These are phyloP conservation scores for Drosera capensis DNA, from an alignment of 148 eudicot genomes.

Conservation along the genomic window DNA sequence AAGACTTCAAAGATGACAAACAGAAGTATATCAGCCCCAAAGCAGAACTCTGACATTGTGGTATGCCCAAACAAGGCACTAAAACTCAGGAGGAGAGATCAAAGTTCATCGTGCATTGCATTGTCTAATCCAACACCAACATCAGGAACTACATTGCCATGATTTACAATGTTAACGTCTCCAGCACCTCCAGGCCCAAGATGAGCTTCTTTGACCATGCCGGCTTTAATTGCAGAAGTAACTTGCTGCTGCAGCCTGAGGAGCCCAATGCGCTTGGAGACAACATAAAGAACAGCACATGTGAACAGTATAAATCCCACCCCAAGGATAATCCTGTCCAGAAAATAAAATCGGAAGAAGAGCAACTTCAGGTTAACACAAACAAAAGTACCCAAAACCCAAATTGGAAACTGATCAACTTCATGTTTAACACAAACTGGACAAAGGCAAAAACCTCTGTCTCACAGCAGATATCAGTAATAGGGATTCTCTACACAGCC, in stretches of 20 bases:
- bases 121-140: constrained; percentile 27
- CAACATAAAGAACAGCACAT: constrained; percentile 74
- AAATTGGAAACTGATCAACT: no score
- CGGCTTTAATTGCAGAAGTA: constrained; percentile 52
- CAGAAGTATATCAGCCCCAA: no score
- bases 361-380: constrained; percentile 4
- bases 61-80: no score
- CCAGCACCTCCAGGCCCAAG: constrained; percentile 14
- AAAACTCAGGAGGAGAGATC: no score
- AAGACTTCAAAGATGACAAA: no score
- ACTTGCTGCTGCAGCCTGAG: constrained; percentile 64
- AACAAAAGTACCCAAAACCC: no score
- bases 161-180: constrained; percentile 18
- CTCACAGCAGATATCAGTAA: no score
- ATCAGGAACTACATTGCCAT: constrained; percentile 25
- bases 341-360: neutral
- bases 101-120: constrained; percentile 72
- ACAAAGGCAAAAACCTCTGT: no score
- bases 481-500: no score
- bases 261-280: constrained; percentile 82
- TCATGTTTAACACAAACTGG: no score
- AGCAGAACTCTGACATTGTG: no score
- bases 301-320: constrained; percentile 56
- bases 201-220: constrained; percentile 39
- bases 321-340: constrained; percentile 48